Percentiles rank a stretch among this genome's conserved stretches.
Conservation (phyloP, 75 land plant species). For the Pseudotsuga menziesii region DNA sequence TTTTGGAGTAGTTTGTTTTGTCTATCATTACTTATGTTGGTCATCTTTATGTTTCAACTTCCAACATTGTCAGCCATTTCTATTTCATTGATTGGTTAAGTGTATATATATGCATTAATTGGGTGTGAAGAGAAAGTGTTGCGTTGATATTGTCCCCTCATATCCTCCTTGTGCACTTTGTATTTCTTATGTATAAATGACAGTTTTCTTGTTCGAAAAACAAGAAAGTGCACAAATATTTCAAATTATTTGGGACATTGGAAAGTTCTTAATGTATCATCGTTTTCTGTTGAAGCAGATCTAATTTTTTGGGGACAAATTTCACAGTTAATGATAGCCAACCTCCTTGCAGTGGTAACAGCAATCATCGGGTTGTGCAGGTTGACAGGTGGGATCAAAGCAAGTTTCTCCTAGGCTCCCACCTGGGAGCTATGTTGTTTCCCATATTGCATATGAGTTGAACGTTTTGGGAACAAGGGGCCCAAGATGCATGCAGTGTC, state of each 20-base stretch:
- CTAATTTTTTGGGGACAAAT: conserved; percentile 93
- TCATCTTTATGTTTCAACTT: too few species aligned
- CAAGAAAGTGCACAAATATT: too few species aligned
- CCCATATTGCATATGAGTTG: conserved; percentile 82
- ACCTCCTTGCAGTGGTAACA: conserved; percentile 67
- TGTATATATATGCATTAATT: not conserved
- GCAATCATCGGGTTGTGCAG: conserved; percentile 44
- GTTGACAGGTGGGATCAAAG: conserved; percentile 53
- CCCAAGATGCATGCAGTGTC: conserved; percentile 85
- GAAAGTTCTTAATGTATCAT: not conserved
- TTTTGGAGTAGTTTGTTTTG: too few species aligned
- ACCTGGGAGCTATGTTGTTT: conserved; percentile 78
- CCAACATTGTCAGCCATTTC: too few species aligned
- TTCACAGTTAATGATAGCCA: conserved; percentile 80
- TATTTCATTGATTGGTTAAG: too few species aligned
- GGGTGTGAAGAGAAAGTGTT: not conserved
- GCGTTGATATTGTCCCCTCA: not conserved
- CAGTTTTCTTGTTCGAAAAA: not conserved
- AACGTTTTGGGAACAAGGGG: conserved; percentile 91
- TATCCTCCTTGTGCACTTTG: not conserved
- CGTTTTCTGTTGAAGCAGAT: conserved; percentile 34
- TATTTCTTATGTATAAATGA: not conserved
- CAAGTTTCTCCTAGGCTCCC: conserved; percentile 78
- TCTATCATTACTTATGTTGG: too few species aligned
- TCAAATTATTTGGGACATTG: not conserved